Evolutionary conservation across 2,329 filamentous ascomycete species (phyloP).

Genomic region (Alternaria arbusti): DNA sequence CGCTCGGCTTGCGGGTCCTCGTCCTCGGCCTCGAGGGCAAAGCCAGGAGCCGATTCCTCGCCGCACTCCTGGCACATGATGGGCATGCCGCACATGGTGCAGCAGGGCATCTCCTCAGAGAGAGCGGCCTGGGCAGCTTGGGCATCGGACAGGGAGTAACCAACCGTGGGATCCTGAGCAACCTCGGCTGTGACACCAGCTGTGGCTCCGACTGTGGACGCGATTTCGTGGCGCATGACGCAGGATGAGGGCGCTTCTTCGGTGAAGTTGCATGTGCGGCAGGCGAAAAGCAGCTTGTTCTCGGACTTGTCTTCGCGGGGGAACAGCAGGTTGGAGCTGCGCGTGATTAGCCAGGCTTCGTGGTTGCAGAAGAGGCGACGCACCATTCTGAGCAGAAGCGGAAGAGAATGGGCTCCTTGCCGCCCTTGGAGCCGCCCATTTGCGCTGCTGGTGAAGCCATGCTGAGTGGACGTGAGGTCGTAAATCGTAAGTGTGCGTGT

Average conservation of each 20-base stretch:
- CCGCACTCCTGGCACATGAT: conserved; percentile 62
- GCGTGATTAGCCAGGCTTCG: conserved; percentile 7
- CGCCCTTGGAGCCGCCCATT: conserved; percentile 50
- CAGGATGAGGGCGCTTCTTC: conserved; percentile 87
- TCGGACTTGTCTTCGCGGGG: conserved; percentile 89
- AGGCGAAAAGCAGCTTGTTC: conserved; percentile 90
- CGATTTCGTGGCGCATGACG: conserved; percentile 93
- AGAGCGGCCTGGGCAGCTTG: conserved; percentile 34
- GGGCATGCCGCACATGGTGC: conserved; percentile 64
- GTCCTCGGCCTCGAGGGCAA: conserved; percentile 54
- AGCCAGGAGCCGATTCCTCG: conserved; percentile 51
- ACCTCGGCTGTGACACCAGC: conserved; percentile 98
- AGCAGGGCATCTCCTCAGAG: conserved; percentile 53
- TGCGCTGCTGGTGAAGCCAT: conserved; percentile 48
- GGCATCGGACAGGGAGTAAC: conserved; percentile 58
- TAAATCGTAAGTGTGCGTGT: neutral
- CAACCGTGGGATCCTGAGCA: conserved; percentile 96
- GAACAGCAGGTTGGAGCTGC: conserved; percentile 93
- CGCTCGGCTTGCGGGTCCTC: conserved; percentile 31
- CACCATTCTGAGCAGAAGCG: conserved; percentile 97
- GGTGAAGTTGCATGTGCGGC: conserved; percentile 91
- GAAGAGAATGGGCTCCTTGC: conserved; percentile 82
- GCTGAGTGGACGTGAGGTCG: neutral
- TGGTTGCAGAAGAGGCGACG: conserved; percentile 22
- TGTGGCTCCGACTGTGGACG: conserved; percentile 90